A percentile compares a stretch with the other conserved stretches of the same genome.
Conservation (phyloP, 768 basidiomycete genomes). For the Strobilomyces echinocephalus region DNA sequence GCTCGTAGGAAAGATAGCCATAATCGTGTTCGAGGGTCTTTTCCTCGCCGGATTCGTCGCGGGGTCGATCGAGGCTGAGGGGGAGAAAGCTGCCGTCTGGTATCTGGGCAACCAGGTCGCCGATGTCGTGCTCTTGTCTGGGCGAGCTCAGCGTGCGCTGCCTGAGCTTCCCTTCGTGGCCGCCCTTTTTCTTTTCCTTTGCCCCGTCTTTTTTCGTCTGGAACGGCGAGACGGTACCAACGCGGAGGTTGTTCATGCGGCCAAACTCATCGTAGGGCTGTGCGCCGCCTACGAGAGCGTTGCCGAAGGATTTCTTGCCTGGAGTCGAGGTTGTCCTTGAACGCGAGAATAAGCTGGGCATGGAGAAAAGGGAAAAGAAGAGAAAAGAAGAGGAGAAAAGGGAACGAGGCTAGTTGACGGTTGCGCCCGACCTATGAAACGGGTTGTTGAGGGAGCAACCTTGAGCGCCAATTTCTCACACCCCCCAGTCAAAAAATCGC, state of each 20-base stretch:
- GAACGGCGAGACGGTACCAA: constrained; percentile 26
- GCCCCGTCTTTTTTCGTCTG: constrained; percentile 44
- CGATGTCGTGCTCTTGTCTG: constrained; percentile 31
- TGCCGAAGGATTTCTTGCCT: constrained; percentile 35
- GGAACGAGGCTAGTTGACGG: constrained; percentile 4
- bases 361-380: constrained; percentile 31
- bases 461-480: constrained; percentile 27
- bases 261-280: constrained; percentile 61
- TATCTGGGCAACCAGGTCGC: constrained; percentile 36
- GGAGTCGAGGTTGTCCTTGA: constrained; percentile 58
- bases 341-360: constrained; percentile 75
- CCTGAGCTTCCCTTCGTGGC: constrained; percentile 31
- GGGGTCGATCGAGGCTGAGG: constrained; percentile 47
- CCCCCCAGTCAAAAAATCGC: not conserved
- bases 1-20: constrained; percentile 68
- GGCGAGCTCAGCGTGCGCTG: constrained; percentile 40
- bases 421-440: constrained; percentile 16
- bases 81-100: constrained; percentile 52
- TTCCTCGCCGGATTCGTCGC: constrained; percentile 35
- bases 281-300: constrained; percentile 3
- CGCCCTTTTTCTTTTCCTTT: constrained; percentile 41
- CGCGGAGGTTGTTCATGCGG: constrained; percentile 45
- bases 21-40: constrained; percentile 48
- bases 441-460: not conserved
- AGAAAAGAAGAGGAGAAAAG: not conserved